Evolutionary conservation across 2,329 filamentous ascomycete genomes (phyloP).

Genomic region (Thelonectria discophora): DNA sequence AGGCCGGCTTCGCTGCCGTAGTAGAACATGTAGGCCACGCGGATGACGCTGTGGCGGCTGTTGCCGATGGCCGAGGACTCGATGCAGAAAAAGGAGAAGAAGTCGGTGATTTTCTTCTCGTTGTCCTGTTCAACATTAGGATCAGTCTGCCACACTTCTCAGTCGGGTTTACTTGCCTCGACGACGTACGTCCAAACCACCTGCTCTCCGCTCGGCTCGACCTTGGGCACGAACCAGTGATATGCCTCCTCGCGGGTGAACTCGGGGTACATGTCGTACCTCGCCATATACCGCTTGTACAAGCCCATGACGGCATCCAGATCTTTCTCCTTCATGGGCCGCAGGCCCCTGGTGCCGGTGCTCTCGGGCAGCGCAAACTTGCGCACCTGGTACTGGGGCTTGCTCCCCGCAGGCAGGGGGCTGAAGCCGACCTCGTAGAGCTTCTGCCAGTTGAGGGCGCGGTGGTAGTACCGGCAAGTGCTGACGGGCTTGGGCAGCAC

Average conservation of each 20-base stretch:
- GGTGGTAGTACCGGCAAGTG: conserved; percentile 95
- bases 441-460: conserved; percentile 94
- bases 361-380: conserved; percentile 84
- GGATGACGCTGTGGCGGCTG: conserved; percentile 78
- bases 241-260: conserved; percentile 83
- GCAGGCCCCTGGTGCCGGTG: conserved; percentile 77
- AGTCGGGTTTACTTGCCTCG: conserved; percentile 60
- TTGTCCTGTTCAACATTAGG: conserved; percentile 52
- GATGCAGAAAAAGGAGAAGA: conserved; percentile 95
- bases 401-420: conserved; percentile 83
- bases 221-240: conserved; percentile 84
- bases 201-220: conserved; percentile 69
- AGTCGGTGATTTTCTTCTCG: conserved; percentile 88
- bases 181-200: conserved; percentile 96
- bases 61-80: conserved; percentile 92
- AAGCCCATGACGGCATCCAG: conserved; percentile 78
- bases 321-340: conserved; percentile 82
- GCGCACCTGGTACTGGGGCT: conserved; percentile 83
- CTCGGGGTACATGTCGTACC: conserved; percentile 85
- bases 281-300: conserved; percentile 78
- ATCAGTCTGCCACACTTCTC: not conserved
- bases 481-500: conserved; percentile 91
- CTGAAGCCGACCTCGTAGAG: conserved; percentile 95
- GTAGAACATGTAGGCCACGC: conserved; percentile 96
- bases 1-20: conserved; percentile 89